Base-by-base conservation (phyloP, 2,329 filamentous ascomycete genomes). In the Phialophora chinensis region DNA sequence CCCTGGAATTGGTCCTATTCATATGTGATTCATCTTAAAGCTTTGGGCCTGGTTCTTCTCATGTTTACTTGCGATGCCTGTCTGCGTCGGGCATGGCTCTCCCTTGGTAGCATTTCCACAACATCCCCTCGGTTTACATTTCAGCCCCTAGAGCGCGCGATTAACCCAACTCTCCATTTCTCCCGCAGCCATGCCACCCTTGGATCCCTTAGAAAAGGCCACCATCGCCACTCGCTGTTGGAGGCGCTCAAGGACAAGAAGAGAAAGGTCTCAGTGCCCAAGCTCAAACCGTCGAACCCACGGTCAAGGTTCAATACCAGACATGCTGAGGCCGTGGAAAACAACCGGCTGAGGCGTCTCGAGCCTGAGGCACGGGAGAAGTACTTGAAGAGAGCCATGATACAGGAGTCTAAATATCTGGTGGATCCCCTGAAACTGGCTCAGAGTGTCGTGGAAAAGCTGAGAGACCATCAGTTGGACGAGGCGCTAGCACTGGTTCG, bases 391-490 rank as follows among this genome's bases (percentile, higher is more conserved):
- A 65, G 65, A 52, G 50, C 57, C n/a, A 60, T 65, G 38, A 63
- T 38, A 27, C 54, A 56, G 29, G 71, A 71, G 49, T 59, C 66
- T 11, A 61, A 69, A 50, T 72, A 56, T 25, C 56, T 72, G 44
- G 57, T 57, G 25, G 93, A 97, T 75, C 91, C 91, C 1, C 82
- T 89, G 69, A 88, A 90, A 72, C 85, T 98, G 66, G 89, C 88
- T 47, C 80, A 89, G 44, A 87, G 90, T 61, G 88, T 96, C 50
- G 81, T 82, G 61, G 81, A 82, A 58, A 81, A 87, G 20, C 80
- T 98, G 56, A 76, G 76, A 4, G 83, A 85, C 66, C 85, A 85
- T 50, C 82, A 88, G 35, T 85, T 85, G 44, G 86, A 88, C 2
- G 88, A 92, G 74, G 92, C 93, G 29, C 77, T 90, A 50, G 80